These are phyloP conservation scores for Gracilaria gracilis DNA, from an alignment of 23 red algal species.

Conservation along the genomic window DNA sequence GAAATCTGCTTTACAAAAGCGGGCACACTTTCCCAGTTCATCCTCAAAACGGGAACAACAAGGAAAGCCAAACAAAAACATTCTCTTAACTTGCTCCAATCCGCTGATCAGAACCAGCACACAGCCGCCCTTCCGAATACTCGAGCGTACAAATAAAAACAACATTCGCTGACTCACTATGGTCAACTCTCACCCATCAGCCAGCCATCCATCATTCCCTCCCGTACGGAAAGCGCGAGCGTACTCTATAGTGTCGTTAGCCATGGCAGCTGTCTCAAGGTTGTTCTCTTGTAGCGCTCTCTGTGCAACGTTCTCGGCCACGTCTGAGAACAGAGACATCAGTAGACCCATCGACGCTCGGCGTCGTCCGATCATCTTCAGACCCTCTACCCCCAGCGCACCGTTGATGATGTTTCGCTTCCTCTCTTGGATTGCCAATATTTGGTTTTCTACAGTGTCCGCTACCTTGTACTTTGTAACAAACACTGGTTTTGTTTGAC, in stretches of 20 bases:
- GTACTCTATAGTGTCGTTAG: background rate
- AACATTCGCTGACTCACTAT: background rate
- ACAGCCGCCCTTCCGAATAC: background rate
- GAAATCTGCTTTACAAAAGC: background rate
- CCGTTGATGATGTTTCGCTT: constrained; percentile 63
- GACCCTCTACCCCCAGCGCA: constrained; percentile 55
- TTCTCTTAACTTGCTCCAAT: background rate
- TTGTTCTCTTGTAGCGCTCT: background rate
- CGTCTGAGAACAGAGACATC: constrained; percentile 33
- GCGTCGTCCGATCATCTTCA: constrained; percentile 42
- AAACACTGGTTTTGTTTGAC: constrained; percentile 63
- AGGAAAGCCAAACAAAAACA: background rate
- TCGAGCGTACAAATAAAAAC: background rate
- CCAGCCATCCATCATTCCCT: background rate
- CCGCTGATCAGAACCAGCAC: background rate
- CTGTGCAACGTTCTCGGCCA: constrained; percentile 35
- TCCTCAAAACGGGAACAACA: background rate
- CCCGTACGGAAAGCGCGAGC: background rate
- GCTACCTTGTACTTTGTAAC: constrained; percentile 54
- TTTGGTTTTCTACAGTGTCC: constrained; percentile 70
- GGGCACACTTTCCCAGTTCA: background rate
- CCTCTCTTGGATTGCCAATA: constrained; percentile 72
- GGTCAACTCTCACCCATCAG: background rate
- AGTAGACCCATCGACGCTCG: constrained; percentile 25
- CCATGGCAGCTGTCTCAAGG: background rate